Conservation (phyloP, 2,329 filamentous ascomycete species). For the Neurospora sp. region DNA sequence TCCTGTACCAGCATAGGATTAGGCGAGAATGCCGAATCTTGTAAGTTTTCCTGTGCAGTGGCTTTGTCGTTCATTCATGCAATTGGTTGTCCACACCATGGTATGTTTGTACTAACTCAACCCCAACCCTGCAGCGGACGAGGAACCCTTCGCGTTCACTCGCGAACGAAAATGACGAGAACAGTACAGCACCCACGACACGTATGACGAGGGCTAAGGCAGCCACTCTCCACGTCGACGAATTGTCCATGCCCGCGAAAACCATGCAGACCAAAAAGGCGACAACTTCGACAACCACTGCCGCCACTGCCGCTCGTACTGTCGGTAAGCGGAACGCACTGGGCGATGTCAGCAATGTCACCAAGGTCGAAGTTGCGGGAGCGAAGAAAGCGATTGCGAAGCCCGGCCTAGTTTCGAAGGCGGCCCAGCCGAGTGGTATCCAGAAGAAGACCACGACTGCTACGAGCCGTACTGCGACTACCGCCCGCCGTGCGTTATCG, state of each 20-base stretch:
- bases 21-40: background rate
- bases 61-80: background rate
- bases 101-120: background rate
- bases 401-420: slow-evolving; percentile 66
- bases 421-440: slow-evolving; percentile 69
- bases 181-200: slow-evolving; percentile 51
- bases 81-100: background rate
- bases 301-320: slow-evolving; percentile 25
- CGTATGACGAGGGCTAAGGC: slow-evolving; percentile 91
- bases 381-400: slow-evolving; percentile 66
- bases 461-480: slow-evolving; percentile 32
- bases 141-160: slow-evolving; percentile 58
- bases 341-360: slow-evolving; percentile 91
- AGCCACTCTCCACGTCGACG: slow-evolving; percentile 58
- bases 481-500: slow-evolving; percentile 46
- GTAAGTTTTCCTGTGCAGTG: background rate
- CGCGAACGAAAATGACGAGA: slow-evolving; percentile 94
- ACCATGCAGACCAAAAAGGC: slow-evolving; percentile 63
- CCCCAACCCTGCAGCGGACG: slow-evolving; percentile 44
- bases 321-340: slow-evolving; percentile 70
- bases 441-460: slow-evolving; percentile 58
- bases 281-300: slow-evolving; percentile 36
- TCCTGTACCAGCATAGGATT: background rate
- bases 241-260: slow-evolving; percentile 45
- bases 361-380: slow-evolving; percentile 62